Evolutionary conservation across 2,329 filamentous ascomycete species (phyloP).

Genomic region (Fusarium devonianum): DNA sequence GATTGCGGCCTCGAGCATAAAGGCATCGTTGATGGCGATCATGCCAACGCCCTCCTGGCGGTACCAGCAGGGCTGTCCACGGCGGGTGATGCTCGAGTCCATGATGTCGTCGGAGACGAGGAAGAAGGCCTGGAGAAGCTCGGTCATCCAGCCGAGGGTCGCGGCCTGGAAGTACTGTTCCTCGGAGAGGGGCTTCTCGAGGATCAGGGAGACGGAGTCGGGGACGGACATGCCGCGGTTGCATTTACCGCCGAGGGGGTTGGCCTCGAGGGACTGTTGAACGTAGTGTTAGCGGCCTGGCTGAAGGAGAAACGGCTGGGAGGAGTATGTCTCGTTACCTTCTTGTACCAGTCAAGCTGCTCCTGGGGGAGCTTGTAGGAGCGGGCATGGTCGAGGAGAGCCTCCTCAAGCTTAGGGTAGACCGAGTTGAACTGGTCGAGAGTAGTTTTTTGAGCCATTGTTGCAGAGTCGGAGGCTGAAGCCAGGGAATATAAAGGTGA

Average conservation of each 20-base stretch:
- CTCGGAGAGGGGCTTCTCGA: constrained; percentile 72
- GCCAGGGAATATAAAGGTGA: neutral
- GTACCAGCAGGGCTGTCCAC: constrained; percentile 97
- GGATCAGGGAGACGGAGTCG: constrained; percentile 84
- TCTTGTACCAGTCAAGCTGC: constrained; percentile 86
- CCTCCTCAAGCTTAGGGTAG: constrained; percentile 85
- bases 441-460: constrained; percentile 74
- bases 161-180: constrained; percentile 90
- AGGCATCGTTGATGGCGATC: constrained; percentile 97
- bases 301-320: neutral
- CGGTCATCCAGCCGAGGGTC: constrained; percentile 94
- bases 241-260: constrained; percentile 94
- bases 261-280: constrained; percentile 77
- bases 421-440: constrained; percentile 88
- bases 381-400: constrained; percentile 79
- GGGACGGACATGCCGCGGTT: constrained; percentile 98
- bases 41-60: constrained; percentile 87
- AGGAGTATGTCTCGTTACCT: constrained; percentile 59
- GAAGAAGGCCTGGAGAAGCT: constrained; percentile 98
- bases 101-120: constrained; percentile 98
- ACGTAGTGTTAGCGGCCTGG: neutral
- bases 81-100: constrained; percentile 93
- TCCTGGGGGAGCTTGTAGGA: constrained; percentile 83
- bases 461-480: constrained; percentile 27
- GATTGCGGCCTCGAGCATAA: constrained; percentile 91